phyloP scores from a whole-genome alignment of 805 yeast genomes.

The Ogataea methylovora region DNA sequence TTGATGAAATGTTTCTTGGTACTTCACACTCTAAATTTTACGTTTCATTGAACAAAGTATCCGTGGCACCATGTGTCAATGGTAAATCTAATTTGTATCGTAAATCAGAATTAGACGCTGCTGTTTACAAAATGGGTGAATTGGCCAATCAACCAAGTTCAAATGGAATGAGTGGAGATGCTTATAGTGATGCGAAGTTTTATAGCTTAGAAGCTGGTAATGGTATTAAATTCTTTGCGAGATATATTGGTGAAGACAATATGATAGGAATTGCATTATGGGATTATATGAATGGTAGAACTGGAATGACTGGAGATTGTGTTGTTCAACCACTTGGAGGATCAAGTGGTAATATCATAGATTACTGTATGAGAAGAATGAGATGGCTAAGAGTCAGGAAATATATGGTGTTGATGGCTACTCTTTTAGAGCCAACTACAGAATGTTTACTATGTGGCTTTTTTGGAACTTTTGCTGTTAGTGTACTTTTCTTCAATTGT shows the following conservation, averaged over 20 bases:
- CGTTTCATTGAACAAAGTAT: constrained; percentile 63
- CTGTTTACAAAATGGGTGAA: constrained; percentile 38
- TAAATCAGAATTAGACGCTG: constrained; percentile 51
- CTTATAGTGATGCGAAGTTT: constrained; percentile 22
- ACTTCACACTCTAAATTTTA: constrained; percentile 85
- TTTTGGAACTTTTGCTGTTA: constrained; percentile 55
- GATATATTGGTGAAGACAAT: constrained; percentile 86
- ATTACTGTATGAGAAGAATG: constrained; percentile 61
- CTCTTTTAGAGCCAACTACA: constrained; percentile 80
- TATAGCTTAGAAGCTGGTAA: constrained; percentile 24
- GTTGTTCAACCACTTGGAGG: constrained; percentile 66
- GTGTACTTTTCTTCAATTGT: constrained; percentile 32
- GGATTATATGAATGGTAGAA: constrained; percentile 59
- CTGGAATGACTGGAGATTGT: constrained; percentile 72
- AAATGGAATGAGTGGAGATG: constrained; percentile 27
- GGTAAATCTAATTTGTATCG: constrained; percentile 82
- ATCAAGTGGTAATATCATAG: constrained; percentile 15
- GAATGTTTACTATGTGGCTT: constrained; percentile 64
- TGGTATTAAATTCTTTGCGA: constrained; percentile 65
- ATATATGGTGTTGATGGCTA: constrained; percentile 82
- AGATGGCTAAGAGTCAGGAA: constrained; percentile 84
- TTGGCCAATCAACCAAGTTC: constrained; percentile 16
- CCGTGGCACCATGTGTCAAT: constrained; percentile 83
- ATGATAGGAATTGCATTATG: constrained; percentile 86
- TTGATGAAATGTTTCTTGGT: constrained; percentile 80